These are phyloP conservation scores for Sequoiadendron giganteum DNA, from an alignment of 75 land plant genomes.

Conservation along the genomic window DNA sequence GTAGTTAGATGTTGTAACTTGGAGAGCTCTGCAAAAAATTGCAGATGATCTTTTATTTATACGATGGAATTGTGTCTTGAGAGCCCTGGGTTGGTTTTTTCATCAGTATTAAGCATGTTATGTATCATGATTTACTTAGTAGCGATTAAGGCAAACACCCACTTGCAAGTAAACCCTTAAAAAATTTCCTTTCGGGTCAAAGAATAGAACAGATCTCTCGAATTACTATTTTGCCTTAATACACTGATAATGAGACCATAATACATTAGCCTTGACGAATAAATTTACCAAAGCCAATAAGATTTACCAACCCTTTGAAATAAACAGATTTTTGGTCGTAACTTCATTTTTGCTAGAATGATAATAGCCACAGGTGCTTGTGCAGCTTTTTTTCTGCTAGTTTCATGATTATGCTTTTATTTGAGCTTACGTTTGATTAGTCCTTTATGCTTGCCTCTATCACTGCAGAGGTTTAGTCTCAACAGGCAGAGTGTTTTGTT, in stretches of 20 bases:
- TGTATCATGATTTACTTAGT: not conserved
- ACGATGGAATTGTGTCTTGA: not conserved
- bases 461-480: no score
- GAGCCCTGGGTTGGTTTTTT: not conserved
- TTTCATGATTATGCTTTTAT: no score
- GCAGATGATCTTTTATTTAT: not conserved
- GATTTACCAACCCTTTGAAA: no score
- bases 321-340: no score
- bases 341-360: no score
- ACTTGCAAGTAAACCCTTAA: not conserved
- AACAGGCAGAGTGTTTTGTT: no score
- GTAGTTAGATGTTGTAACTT: not conserved
- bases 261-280: no score
- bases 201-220: not conserved
- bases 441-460: no score
- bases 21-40: not conserved
- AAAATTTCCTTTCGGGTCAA: not conserved
- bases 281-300: no score
- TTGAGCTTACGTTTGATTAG: no score
- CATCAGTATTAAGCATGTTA: not conserved
- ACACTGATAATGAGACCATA: not conserved
- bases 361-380: no score
- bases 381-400: no score
- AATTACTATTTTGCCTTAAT: not conserved
- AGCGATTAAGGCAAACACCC: not conserved